These are phyloP conservation scores for Cystofilobasidium capitatum DNA, from an alignment of 768 basidiomycete genomes.

Conservation along the genomic window DNA sequence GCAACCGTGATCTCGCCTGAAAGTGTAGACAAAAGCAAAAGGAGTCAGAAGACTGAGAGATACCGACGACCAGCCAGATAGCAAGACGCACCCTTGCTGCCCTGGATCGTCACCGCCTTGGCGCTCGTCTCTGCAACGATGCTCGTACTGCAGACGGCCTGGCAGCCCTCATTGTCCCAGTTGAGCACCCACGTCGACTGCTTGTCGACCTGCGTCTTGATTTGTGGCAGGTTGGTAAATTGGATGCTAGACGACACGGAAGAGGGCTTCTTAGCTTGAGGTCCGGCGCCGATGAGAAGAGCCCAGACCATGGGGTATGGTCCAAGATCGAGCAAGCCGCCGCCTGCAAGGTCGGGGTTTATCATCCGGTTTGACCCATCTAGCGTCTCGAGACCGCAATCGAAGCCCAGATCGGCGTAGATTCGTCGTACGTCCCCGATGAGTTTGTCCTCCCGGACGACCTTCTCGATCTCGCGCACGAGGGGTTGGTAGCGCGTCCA, in stretches of 20 bases:
- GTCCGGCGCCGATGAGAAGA: slow-evolving; percentile 12
- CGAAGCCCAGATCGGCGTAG: slow-evolving; percentile 29
- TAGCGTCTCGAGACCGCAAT: not conserved
- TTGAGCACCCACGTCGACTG: slow-evolving; percentile 22
- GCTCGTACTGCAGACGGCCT: not conserved
- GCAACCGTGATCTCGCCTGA: slow-evolving; percentile 11
- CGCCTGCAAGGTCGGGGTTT: slow-evolving; percentile 69
- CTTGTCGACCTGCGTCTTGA: slow-evolving; percentile 27
- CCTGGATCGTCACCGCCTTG: not conserved
- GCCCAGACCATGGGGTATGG: slow-evolving; percentile 37
- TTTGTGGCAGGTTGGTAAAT: slow-evolving; percentile 21
- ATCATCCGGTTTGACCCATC: slow-evolving; percentile 47
- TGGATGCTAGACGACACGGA: slow-evolving; percentile 16
- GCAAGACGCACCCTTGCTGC: not conserved
- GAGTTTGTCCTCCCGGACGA: slow-evolving; percentile 23
- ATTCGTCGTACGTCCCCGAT: slow-evolving; percentile 28
- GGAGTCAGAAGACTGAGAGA: no score
- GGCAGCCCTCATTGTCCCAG: slow-evolving; percentile 10
- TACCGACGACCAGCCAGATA: no score
- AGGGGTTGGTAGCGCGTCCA: slow-evolving; percentile 34
- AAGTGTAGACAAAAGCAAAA: not conserved
- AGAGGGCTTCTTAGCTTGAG: not conserved
- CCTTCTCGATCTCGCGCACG: slow-evolving; percentile 12
- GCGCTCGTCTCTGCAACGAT: slow-evolving; percentile 4
- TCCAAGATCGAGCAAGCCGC: slow-evolving; percentile 68